These are phyloP conservation scores for Lactifluus pinguis DNA, from an alignment of 768 basidiomycete species.

Conservation along the genomic window DNA sequence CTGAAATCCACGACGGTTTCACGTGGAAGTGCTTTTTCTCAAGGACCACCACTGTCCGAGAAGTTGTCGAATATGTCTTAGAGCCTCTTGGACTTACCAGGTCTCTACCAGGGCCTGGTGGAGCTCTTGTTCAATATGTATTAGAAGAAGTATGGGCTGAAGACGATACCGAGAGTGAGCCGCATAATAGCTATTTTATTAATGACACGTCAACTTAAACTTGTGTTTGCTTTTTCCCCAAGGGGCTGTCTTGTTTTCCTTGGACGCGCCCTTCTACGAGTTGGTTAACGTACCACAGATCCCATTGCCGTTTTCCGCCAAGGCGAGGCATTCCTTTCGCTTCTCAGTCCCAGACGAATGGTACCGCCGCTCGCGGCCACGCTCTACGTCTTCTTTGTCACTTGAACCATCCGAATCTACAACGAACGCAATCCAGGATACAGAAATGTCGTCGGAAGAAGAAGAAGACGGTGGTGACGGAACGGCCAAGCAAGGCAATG, in stretches of 20 bases:
- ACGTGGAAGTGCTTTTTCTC: conserved; percentile 58
- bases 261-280: conserved; percentile 34
- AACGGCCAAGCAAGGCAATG: conserved; percentile 48
- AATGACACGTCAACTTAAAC: neutral
- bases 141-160: conserved; percentile 60
- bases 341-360: conserved; percentile 74
- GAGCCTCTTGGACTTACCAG: conserved; percentile 66
- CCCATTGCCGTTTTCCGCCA: conserved; percentile 35
- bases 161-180: conserved; percentile 46
- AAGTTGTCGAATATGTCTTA: conserved; percentile 42
- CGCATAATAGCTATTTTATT: neutral
- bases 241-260: conserved; percentile 41
- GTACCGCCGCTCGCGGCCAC: conserved; percentile 63
- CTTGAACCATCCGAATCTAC: conserved; percentile 44
- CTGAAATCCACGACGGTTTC: conserved; percentile 70
- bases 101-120: conserved; percentile 55
- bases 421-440: conserved; percentile 37
- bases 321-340: conserved; percentile 39
- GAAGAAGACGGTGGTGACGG: conserved; percentile 40
- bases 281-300: conserved; percentile 34
- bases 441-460: conserved; percentile 35
- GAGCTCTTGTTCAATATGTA: conserved; percentile 60
- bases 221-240: neutral
- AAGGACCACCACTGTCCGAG: conserved; percentile 43
- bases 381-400: conserved; percentile 37